phyloP scores from a whole-genome alignment of 225 moss, liverwort and hornwort species.

The Thuidium tamariscinum region DNA sequence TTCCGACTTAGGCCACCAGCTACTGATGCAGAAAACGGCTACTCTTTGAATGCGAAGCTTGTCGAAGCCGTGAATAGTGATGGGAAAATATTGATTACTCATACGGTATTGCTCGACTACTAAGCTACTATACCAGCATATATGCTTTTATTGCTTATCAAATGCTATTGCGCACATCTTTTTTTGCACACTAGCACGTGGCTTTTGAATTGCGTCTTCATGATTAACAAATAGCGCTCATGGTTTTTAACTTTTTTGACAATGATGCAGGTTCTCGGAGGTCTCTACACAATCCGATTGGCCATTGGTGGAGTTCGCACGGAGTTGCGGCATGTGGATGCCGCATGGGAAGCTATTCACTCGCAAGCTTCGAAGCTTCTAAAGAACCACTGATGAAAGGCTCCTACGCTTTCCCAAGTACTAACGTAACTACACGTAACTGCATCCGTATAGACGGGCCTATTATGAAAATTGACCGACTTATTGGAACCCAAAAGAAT shows the following conservation, averaged over 20 bases:
- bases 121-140: no score
- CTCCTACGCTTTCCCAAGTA: background rate
- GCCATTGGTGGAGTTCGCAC: slow-evolving; percentile 49
- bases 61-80: slow-evolving; percentile 50
- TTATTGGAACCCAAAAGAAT: background rate
- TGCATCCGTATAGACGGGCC: no score
- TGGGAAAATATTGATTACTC: slow-evolving; percentile 47
- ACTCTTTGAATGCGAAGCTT: slow-evolving; percentile 40
- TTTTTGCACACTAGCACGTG: no score
- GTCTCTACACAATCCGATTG: slow-evolving; percentile 48
- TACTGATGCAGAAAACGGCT: slow-evolving; percentile 38
- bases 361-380: slow-evolving; percentile 33
- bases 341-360: slow-evolving; percentile 51
- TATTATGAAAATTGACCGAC: no score
- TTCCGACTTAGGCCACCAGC: slow-evolving; percentile 53
- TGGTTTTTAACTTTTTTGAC: background rate
- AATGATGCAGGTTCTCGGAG: slow-evolving; percentile 36
- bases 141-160: no score
- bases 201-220: background rate
- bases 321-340: slow-evolving; percentile 51
- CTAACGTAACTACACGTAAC: background rate
- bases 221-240: background rate
- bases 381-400: background rate
- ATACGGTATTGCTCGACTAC: slow-evolving; percentile 52
- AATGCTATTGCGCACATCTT: no score